Evolutionary conservation across 805 yeast species (phyloP), one percentile per base, ranked within the genome.

Genomic region (Candida saitoana): DNA sequence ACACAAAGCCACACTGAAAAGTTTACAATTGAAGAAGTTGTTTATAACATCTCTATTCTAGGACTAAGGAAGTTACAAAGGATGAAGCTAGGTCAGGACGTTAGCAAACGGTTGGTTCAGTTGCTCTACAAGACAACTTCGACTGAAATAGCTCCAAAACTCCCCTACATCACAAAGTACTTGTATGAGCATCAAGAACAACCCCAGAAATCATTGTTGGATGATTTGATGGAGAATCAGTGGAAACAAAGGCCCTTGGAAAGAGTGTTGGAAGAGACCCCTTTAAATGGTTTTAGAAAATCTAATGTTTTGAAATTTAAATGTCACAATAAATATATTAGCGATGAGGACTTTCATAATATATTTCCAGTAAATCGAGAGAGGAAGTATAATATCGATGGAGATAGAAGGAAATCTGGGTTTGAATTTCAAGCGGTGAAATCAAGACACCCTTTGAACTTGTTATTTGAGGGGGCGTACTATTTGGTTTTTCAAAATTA

Each of bases 401-500:
- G 44, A 24, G 44, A 51, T 11, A 29, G 16, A 11, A 9, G 32
- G 16, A 29, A 29, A 14, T 11, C 32, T 14, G 61, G 65, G n/a
- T 42, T 60, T n/a, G 36, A 55, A 20, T 65, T 75, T 39, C 57
- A 58, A n/a, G 67, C 74, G 2, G 62, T 77, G 12, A 71, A 79
- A 43, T 75, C 76, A 9, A 56, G 89, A 40, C 64, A 73, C 46
- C 74, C 78, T 0, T 38, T 55, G 2, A 70, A 63, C 14, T 54
- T 83, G 18, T 47, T 60, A 30, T 70, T 75, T 20, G 60, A 68
- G 44, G 74, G 76, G 33, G 67, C 72, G 3, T 80, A 79, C 55
- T 82, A 74, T 54, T 56, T 84, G 27, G 54, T 77, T 5, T 84
- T 84, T 51, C 63, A 65, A 3, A 58, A 63, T 31, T 54, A 57